Evolutionary conservation across 371 early-diverging fungal genomes (phyloP), one percentile per base, ranked within the genome.

Genomic region (Saksenaea oblongispora): DNA sequence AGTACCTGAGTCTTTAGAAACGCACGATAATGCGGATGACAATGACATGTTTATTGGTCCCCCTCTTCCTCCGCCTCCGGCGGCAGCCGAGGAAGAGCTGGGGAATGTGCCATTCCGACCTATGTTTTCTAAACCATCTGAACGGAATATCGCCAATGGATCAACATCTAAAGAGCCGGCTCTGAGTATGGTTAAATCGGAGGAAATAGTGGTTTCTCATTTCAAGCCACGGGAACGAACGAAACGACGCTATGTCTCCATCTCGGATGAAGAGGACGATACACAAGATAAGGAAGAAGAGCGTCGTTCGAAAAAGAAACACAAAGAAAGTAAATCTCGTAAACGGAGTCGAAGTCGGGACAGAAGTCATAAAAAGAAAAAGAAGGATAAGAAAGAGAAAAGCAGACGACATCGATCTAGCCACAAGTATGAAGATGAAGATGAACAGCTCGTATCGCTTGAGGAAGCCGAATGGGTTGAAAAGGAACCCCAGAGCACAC

Each of bases 201-300:
- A 81, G 58, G 66, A 76, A 54, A 58, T 74, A 9, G 61, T 81
- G 18, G 79, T 81, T 0, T 67, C 74, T 34, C 82, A 78, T 3
- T 81, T 78, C 35, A 77, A 68, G 26, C 39, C 77, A 5, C 61
- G 65, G 61, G 56, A 54, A 13, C 61, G 53, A 58, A 34, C 69
- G 59, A 64, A 71, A 8, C 65, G 78, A 28, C 64, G 75, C n/a
- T 68, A 62, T 54, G 57, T 75, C 0, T 71, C 74, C 11, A 59
- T 73, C 4, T 75, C 78, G 0, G 82, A 76, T 5, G 75, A 66
- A 0, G 75, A 71, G 9, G 66, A 69, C 1, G 69, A 63, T 47
- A 62, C 70, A 26, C 56, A 63, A 8, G 74, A 73, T 17, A 74
- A 70, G 22, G 69, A 67, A 3, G 75, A 67, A 31, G 67, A 66